Evolutionary conservation across 352 stramenopile genomes (phyloP), one percentile per base, ranked within the genome.

Genomic region (Phytophthora sojae): DNA sequence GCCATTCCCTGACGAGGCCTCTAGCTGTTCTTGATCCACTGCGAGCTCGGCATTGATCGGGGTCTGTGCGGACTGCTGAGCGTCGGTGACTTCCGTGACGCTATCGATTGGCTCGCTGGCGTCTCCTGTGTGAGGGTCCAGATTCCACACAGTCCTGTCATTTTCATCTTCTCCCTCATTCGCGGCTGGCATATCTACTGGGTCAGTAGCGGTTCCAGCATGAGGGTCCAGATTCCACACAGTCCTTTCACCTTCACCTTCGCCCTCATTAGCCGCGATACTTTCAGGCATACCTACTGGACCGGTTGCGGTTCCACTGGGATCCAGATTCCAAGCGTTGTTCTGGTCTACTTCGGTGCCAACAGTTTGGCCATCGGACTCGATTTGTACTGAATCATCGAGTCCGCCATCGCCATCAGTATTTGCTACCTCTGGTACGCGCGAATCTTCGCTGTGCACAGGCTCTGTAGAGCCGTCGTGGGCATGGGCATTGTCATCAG

Each of bases 171-270:
- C 44, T 1, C 26, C 25, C 17, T 6, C 21, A 39, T 19, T 49
- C 51, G 64, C 47, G 26, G 6, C 21, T 11, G 32, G 15, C 1
- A 12, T 17, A 47, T n/a, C 15, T 3, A 11, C 17, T 47, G 39
- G 4, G 17, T 47, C 49, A 3, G 9, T 52, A 1, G 39, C 11
- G 47, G n/a, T 11, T 42, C 26, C 14, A 9, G 21, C 21, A 21
- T 9, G 57, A 21, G 57, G 63, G 30, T 72, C n/a, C 49, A 76
- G 29, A 49, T 76, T 73, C 69, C 69, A 73, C 7, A 55, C 56
- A 25, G n/a, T 50, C 9, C 23, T 39, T 45, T 59, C 51, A 15
- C 30, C 26, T 25, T 23, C 29, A 25, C 35, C 26, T 25, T 51
- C 52, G 2, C 26, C 37, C 17, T 6, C 21, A 49, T 26, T 50